Evolutionary conservation across 2,329 filamentous ascomycete species (phyloP).

Genomic region (Alternaria consortialis): DNA sequence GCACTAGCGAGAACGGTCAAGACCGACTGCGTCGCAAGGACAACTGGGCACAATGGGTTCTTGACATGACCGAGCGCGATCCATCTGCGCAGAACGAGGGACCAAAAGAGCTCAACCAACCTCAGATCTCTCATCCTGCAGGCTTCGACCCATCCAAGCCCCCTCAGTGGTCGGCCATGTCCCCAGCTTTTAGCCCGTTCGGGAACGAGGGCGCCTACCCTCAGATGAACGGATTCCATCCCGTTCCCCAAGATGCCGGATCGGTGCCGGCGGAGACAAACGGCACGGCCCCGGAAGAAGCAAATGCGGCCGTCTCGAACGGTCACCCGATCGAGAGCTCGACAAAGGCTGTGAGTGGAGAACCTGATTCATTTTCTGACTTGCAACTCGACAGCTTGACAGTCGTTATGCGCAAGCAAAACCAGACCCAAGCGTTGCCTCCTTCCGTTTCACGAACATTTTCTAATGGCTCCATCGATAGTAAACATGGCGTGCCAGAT

Average conservation of each 20-base stretch:
- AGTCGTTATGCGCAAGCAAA: slow-evolving; percentile 61
- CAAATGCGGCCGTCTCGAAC: slow-evolving; percentile 35
- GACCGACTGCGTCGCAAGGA: slow-evolving; percentile 80
- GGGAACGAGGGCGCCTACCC: slow-evolving; percentile 38
- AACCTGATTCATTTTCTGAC: slow-evolving; percentile 61
- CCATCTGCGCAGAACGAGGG: slow-evolving; percentile 78
- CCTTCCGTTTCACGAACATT: slow-evolving; percentile 56
- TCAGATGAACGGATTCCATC: slow-evolving; percentile 42
- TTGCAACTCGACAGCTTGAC: slow-evolving; percentile 62
- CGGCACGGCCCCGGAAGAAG: slow-evolving; percentile 29
- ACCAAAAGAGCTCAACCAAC: slow-evolving; percentile 58
- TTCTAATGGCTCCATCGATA: slow-evolving; percentile 66
- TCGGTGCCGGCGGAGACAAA: slow-evolving; percentile 29
- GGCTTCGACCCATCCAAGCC: slow-evolving; percentile 45
- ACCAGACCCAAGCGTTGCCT: slow-evolving; percentile 42
- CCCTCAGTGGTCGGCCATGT: slow-evolving; percentile 42
- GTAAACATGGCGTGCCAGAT: slow-evolving; percentile 57
- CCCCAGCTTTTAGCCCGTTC: slow-evolving; percentile 30
- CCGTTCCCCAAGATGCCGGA: slow-evolving; percentile 24
- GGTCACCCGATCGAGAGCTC: slow-evolving; percentile 40
- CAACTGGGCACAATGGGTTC: slow-evolving; percentile 82
- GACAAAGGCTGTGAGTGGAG: slow-evolving; percentile 45
- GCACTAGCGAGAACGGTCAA: slow-evolving; percentile 76
- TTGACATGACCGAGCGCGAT: slow-evolving; percentile 75
- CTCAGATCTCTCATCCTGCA: slow-evolving; percentile 50